phyloP scores from a whole-genome alignment of 768 basidiomycete genomes.

The Mycena chlorophos region DNA sequence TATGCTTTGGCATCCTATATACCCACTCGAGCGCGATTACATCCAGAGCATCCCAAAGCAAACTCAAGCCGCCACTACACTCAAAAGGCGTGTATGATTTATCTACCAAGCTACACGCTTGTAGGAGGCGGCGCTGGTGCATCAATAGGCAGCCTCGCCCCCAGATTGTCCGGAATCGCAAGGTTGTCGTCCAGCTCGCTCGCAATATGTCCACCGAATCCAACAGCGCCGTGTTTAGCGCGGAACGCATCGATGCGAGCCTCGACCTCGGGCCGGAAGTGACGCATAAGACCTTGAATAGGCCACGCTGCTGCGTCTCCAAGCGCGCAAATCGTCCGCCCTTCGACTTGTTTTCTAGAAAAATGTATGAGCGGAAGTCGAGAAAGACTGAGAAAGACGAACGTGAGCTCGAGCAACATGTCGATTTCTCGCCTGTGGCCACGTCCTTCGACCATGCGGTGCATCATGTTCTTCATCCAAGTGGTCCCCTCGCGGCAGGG shows the following conservation, averaged over 20 bases:
- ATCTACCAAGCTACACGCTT: neutral
- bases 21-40: no score
- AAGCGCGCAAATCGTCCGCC: constrained; percentile 94
- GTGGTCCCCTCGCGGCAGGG: constrained; percentile 94
- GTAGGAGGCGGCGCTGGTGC: constrained; percentile 20
- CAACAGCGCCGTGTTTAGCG: constrained; percentile 72
- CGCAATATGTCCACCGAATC: constrained; percentile 82
- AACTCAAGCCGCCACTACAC: constrained; percentile 4
- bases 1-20: no score
- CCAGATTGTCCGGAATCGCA: constrained; percentile 75
- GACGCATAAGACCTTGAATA: constrained; percentile 95
- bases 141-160: constrained; percentile 44
- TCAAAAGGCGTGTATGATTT: constrained; percentile 2
- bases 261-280: constrained; percentile 91
- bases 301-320: constrained; percentile 99
- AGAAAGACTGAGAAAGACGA: constrained; percentile 26
- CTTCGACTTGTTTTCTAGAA: constrained; percentile 89
- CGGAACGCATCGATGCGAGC: constrained; percentile 79
- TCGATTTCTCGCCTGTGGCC: constrained; percentile 94
- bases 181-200: constrained; percentile 66
- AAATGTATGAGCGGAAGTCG: neutral
- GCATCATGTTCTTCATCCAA: constrained; percentile 99
- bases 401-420: constrained; percentile 96
- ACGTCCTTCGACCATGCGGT: constrained; percentile 89
- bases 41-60: no score